phyloP scores from a whole-genome alignment of 1,284 basidiomycete genomes.

The Phaffia rhodozyma region DNA sequence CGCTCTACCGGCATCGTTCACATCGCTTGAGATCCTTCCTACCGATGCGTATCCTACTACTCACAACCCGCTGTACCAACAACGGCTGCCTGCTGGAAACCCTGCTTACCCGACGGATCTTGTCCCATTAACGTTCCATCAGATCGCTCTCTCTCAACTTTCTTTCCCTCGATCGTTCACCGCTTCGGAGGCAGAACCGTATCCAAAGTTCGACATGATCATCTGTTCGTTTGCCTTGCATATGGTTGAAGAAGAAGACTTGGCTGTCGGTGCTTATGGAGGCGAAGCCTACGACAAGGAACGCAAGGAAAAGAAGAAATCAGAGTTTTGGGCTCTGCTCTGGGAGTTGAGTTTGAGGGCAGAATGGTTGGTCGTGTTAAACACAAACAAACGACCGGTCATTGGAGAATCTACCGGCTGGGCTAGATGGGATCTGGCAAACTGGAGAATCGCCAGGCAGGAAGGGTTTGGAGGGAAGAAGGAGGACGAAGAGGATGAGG shows the following conservation, averaged over 20 bases:
- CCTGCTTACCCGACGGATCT: not conserved
- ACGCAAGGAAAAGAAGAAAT: too few species aligned
- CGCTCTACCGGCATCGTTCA: not conserved
- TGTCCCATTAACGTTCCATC: not conserved
- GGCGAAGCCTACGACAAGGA: not conserved
- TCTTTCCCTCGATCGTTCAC: constrained; percentile 8
- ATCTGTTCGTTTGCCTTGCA: constrained; percentile 15
- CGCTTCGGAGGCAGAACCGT: not conserved
- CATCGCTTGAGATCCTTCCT: constrained; percentile 5
- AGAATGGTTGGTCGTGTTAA: constrained; percentile 12
- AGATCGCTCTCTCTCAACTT: constrained; percentile 7
- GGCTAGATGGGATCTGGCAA: constrained; percentile 15
- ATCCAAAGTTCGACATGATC: constrained; percentile 16
- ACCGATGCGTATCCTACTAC: not conserved
- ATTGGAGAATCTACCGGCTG: constrained; percentile 14
- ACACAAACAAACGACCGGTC: constrained; percentile 6
- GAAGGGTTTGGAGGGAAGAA: constrained; percentile 11
- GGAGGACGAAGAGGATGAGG: constrained; percentile 33
- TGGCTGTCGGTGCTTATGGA: too few species aligned
- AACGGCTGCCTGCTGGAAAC: not conserved
- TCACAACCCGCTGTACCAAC: not conserved
- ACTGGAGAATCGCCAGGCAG: constrained; percentile 9
- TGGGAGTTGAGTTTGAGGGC: constrained; percentile 7
- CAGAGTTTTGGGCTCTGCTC: constrained; percentile 7
- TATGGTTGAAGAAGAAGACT: constrained; percentile 6